Base-by-base conservation (phyloP, 441 rosid species). In the Erodium moschatum region DNA sequence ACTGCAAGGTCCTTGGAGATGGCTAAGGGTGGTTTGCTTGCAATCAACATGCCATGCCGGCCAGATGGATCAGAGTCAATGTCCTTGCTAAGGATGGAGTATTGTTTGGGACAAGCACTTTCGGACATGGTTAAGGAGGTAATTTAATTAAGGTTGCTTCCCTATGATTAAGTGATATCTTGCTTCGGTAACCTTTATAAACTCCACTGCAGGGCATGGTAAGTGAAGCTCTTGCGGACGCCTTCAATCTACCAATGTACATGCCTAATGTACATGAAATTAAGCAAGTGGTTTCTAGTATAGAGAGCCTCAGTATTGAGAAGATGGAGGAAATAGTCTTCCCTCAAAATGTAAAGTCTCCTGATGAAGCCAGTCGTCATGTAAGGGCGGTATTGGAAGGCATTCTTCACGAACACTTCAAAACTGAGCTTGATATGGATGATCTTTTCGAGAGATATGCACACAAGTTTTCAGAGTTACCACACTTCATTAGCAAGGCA, bases 251-350 rank as follows among this genome's bases (percentile, higher is more conserved):
- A 13, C 54, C 54, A 1, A 11, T 48, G 12, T 48, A 48, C 54
- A 48, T 48, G 4, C 54, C 54, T 12, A 13, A 9, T 48, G 54
- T 16, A 12, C 5, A 13, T 50, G 56, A 50, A 12, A 1, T 50
- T 2, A n/a, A 13, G 1, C 56, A 50, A 50, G 18, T 50, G 56
- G 18, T 50, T 15, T 50, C 56, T 1, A n/a, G 56, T 15, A 50
- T 50, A 50, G 18, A 50, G 18, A n/a, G n/a, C 56, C 56, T 50
- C 56, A 50, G 56, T 15, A 50, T 50, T 50, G 56, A 50, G 56
- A 50, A 4, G 18, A 50, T 50, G 15, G 15, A n/a, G 56, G 56
- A 50, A 50, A 15, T 50, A 50, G 5, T 5, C 56, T 13, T 13
- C 56, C 5, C 18, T 13, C 15, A 6, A 15, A 13, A 12, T 4